phyloP scores from a whole-genome alignment of 1,139 yeast species.

The Diutina rugosa region DNA sequence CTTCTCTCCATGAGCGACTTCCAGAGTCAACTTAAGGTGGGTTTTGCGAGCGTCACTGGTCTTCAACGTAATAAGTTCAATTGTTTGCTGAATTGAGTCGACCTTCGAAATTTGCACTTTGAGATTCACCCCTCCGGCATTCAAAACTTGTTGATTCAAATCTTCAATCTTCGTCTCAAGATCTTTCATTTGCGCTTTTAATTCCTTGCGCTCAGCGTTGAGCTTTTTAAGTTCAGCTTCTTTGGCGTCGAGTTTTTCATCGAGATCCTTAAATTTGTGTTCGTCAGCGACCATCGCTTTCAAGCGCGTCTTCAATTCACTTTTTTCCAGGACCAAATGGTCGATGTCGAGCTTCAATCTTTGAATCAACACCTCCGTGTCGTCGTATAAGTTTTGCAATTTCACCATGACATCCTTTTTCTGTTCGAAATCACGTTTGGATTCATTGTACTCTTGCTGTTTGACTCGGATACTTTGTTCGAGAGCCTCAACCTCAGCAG shows the following conservation, averaged over 20 bases:
- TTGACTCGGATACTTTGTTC: conserved; percentile 38
- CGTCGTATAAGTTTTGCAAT: conserved; percentile 56
- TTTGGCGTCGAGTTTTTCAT: conserved; percentile 25
- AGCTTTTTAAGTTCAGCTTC: conserved; percentile 21
- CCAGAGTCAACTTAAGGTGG: conserved; percentile 56
- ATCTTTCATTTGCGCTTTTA: conserved; percentile 44
- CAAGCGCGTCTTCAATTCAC: conserved; percentile 25
- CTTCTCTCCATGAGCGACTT: conserved; percentile 40
- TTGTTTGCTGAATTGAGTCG: conserved; percentile 57
- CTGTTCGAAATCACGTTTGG: conserved; percentile 39
- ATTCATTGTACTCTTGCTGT: conserved; percentile 44
- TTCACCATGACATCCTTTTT: conserved; percentile 49
- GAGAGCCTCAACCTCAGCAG: conserved; percentile 45
- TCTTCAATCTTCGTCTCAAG: conserved; percentile 44
- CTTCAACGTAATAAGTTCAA: conserved; percentile 48
- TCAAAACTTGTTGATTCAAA: conserved; percentile 70
- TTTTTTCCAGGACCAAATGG: conserved; percentile 35
- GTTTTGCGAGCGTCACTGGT: conserved; percentile 49
- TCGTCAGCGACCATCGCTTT: conserved; percentile 25
- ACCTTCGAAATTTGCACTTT: conserved; percentile 75
- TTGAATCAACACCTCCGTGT: conserved; percentile 50
- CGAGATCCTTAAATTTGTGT: conserved; percentile 16
- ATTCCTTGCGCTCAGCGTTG: conserved; percentile 22
- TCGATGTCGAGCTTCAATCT: conserved; percentile 55
- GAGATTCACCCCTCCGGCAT: conserved; percentile 82